Base-by-base conservation (phyloP, 805 yeast species). In the Candida bentonensis region DNA sequence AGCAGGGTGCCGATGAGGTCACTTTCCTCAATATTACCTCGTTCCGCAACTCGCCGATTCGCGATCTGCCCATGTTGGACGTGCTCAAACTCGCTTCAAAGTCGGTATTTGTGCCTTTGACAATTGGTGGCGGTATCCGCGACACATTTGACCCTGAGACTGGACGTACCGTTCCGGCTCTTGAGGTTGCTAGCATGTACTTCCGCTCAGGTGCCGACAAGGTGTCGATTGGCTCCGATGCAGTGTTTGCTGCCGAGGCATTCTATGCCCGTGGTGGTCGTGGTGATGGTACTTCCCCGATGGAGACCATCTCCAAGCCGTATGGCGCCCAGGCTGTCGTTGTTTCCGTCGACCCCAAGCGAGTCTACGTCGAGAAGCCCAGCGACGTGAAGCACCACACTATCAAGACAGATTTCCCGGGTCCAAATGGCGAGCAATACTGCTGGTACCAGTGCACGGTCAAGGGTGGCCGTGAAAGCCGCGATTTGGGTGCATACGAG, bases 301-400 rank as follows among this genome's bases (percentile, higher is more conserved):
- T 92, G 52, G 99, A 92, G 64, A 81, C 94, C 0, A 92, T 92
- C 22, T 85, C 96, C 1, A 72, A 74, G 34, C 83, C 94, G 0
- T 92, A 89, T 62, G 99, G 99, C 46, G 82, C 76, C 20, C 99
- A 92, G 64, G 98, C 98, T 0, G 99, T 92, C 4, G 97, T 92
- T 3, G 88, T 92, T 13, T 88, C 96, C 0, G 95, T 92, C n/a
- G 99, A 92, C 62, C 98, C 99, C 28, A 92, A 84, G 56, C 73
- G 95, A 50, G 81, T 74, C 21, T 92, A 85, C 56, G 79, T 89
- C 2, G n/a, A 54, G 4, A 64, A 69, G 15, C 92, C 94, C 2
- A 44, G 57, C 1, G 76, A 71, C 17, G 77, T 83, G 11, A 64
- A 64, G 17, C 84, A 82, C 68, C 70, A 75, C 51, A 70, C 80